Evolutionary conservation across 2,329 filamentous ascomycete species (phyloP).

Genomic region (Bertia moriformis): DNA sequence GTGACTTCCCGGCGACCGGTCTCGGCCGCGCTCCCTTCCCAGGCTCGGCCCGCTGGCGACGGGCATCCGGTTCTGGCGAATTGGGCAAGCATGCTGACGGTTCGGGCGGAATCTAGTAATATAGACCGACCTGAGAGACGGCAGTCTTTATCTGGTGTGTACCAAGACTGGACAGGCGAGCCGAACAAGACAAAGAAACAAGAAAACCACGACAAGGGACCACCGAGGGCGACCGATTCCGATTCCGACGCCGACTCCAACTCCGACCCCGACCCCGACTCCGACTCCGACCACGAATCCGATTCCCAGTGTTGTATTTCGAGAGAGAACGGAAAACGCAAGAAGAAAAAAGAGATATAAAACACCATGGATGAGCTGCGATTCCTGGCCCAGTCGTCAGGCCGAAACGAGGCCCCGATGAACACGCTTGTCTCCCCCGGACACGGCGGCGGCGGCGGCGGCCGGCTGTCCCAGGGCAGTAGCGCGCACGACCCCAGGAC

Average conservation of each 20-base stretch:
- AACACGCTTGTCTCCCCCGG: conserved; percentile 61
- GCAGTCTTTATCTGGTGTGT: conserved; percentile 20
- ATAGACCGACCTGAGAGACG: conserved; percentile 16
- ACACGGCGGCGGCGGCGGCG: conserved; percentile 56
- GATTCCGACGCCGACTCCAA: neutral
- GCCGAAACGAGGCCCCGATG: conserved; percentile 62
- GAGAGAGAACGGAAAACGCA: conserved; percentile 29
- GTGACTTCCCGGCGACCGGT: too few relatives aligned
- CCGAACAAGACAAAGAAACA: too few relatives aligned
- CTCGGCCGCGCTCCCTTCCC: too few relatives aligned
- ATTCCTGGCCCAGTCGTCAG: conserved; percentile 64
- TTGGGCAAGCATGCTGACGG: too few relatives aligned
- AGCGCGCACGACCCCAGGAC: conserved; percentile 59
- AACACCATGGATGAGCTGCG: conserved; percentile 66
- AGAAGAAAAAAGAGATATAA: too few relatives aligned
- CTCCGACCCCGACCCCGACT: too few relatives aligned
- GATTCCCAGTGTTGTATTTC: conserved; percentile 16
- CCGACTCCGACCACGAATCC: too few relatives aligned
- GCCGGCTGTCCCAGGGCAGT: conserved; percentile 41
- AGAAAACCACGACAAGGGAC: too few relatives aligned
- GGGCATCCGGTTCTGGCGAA: too few relatives aligned
- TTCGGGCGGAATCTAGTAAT: too few relatives aligned
- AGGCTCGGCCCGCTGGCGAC: too few relatives aligned
- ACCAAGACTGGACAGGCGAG: too few relatives aligned
- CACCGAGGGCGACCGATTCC: neutral